Evolutionary conservation across 768 basidiomycete genomes (phyloP).

Genomic region (Tylopilus rubrobrunneus): DNA sequence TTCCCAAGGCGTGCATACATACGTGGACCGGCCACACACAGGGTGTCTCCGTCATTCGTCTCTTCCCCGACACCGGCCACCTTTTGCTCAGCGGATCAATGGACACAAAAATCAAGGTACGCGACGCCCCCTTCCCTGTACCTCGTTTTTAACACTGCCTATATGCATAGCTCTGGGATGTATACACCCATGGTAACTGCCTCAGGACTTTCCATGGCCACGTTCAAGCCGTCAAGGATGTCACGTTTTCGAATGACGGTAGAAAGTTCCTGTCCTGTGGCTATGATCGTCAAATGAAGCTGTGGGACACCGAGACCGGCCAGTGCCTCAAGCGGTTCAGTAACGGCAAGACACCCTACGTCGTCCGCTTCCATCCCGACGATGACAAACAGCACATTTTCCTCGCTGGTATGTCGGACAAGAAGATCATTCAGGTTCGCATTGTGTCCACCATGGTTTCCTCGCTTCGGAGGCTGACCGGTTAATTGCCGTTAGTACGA

Average conservation of each 20-base stretch:
- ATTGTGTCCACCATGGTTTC: neutral
- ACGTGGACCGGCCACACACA: constrained; percentile 99
- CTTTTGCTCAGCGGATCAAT: constrained; percentile 90
- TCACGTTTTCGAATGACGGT: constrained; percentile 94
- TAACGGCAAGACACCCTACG: constrained; percentile 97
- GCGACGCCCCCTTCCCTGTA: constrained; percentile 6
- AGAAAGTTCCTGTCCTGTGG: constrained; percentile 84
- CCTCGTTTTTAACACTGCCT: constrained; percentile 2
- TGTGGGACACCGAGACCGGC: constrained; percentile 99
- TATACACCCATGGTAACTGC: constrained; percentile 96
- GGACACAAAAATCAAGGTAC: constrained; percentile 97
- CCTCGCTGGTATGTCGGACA: constrained; percentile 98
- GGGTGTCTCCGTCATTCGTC: constrained; percentile 89
- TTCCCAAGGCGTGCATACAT: constrained; percentile 93
- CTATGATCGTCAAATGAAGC: constrained; percentile 96
- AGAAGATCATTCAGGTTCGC: constrained; percentile 94
- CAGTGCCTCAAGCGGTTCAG: constrained; percentile 96
- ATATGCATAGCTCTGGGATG: constrained; percentile 84
- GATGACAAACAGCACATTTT: constrained; percentile 95
- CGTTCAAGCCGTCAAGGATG: constrained; percentile 92
- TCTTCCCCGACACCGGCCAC: constrained; percentile 92
- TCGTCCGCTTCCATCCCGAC: constrained; percentile 93
- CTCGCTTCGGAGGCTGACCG: neutral
- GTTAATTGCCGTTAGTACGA: constrained; percentile 64
- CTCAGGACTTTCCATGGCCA: constrained; percentile 97